These are phyloP conservation scores for Reutealis trisperma DNA, from an alignment of 345 rosid genomes.

Conservation along the genomic window DNA sequence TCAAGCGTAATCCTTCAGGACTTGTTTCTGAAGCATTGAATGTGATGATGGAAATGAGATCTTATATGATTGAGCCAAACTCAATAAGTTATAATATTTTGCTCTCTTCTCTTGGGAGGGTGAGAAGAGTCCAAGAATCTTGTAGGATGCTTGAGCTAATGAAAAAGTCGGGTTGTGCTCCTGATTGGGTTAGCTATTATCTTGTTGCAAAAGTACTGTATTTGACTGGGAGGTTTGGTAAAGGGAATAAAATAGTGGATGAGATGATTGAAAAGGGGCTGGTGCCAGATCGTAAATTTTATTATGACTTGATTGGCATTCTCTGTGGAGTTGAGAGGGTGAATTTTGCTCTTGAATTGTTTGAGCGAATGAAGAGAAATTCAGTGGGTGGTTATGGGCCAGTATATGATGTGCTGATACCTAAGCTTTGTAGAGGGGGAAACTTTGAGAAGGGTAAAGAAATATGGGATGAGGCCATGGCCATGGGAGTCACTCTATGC, in stretches of 20 bases:
- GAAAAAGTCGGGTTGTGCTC: constrained; percentile 62
- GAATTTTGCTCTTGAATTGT: constrained; percentile 64
- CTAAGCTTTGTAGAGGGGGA: constrained; percentile 78
- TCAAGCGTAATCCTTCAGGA: constrained; percentile 69
- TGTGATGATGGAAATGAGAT: constrained; percentile 85
- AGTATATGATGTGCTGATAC: constrained; percentile 69
- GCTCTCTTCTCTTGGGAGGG: constrained; percentile 76
- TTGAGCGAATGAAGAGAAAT: constrained; percentile 68
- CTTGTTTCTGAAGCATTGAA: constrained; percentile 84
- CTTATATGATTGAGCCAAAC: constrained; percentile 54
- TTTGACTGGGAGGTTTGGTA: constrained; percentile 79
- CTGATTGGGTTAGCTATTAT: constrained; percentile 73
- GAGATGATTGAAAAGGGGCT: constrained; percentile 69
- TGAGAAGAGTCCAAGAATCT: constrained; percentile 78
- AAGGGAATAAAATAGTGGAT: constrained; percentile 69
- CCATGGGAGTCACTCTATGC: constrained; percentile 39
- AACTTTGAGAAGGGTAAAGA: constrained; percentile 70
- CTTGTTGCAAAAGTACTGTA: constrained; percentile 74
- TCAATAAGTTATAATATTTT: constrained; percentile 67
- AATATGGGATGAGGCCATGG: constrained; percentile 74
- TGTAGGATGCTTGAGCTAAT: constrained; percentile 62
- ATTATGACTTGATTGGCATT: constrained; percentile 68
- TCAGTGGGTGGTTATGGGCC: constrained; percentile 63
- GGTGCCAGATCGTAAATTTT: constrained; percentile 63
- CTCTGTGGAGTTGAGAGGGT: constrained; percentile 80